phyloP scores from a whole-genome alignment of 371 early-diverging fungal genomes.

The Conidiobolus incongruus region DNA sequence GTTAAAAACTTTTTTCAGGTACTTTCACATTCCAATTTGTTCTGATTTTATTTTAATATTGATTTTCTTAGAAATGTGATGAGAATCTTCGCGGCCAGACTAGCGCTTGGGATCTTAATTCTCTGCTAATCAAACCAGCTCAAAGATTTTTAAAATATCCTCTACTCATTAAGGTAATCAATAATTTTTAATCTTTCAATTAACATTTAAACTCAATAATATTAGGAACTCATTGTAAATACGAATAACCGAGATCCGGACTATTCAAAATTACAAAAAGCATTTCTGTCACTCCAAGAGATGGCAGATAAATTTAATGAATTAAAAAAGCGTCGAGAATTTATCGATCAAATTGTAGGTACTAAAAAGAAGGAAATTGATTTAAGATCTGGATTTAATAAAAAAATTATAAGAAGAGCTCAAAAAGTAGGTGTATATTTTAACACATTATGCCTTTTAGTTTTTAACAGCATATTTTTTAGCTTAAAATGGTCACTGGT shows the following conservation, averaged over 20 bases:
- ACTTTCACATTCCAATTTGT: background rate
- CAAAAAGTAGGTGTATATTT: constrained; percentile 18
- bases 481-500: too few species aligned
- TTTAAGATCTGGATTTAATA: constrained; percentile 43
- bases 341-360: constrained; percentile 52
- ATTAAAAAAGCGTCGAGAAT: constrained; percentile 58
- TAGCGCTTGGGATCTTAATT: constrained; percentile 54
- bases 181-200: background rate
- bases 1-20: constrained; percentile 26
- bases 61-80: constrained; percentile 14
- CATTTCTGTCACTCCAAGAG: constrained; percentile 21
- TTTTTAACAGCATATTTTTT: too few species aligned
- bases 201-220: background rate
- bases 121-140: constrained; percentile 64
- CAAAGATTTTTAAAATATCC: constrained; percentile 71
- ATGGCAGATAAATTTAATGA: constrained; percentile 66
- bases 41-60: background rate
- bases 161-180: constrained; percentile 29
- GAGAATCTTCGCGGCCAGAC: constrained; percentile 31
- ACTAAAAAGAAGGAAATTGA: constrained; percentile 18
- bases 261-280: constrained; percentile 18
- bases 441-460: background rate
- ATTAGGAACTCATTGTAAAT: constrained; percentile 32
- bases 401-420: constrained; percentile 36
- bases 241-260: constrained; percentile 32